Percentiles rank a stretch among this genome's conserved stretches.
Conservation (phyloP, 768 basidiomycete species). For the Xanthoconium stramineum region DNA sequence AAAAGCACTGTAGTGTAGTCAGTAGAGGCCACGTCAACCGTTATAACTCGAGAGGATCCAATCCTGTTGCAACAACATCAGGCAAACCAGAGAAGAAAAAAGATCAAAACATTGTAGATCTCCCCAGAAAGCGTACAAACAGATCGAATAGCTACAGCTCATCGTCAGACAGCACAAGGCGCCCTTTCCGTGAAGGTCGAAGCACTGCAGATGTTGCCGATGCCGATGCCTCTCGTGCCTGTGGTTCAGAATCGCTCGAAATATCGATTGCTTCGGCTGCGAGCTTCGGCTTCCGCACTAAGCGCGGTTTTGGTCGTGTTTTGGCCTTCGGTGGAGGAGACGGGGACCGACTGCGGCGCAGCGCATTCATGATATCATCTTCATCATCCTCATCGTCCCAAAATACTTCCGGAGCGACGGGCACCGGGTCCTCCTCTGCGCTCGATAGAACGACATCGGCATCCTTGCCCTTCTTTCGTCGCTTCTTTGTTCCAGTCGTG, state of each 20-base stretch:
- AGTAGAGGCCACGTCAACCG: background rate
- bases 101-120: background rate
- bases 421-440: slow-evolving; percentile 24
- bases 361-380: slow-evolving; percentile 20
- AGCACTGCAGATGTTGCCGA: slow-evolving; percentile 6
- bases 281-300: slow-evolving; percentile 36
- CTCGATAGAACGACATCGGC: slow-evolving; percentile 48
- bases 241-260: slow-evolving; percentile 22
- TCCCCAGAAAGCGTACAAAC: slow-evolving; percentile 6
- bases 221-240: background rate
- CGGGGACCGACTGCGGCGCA: slow-evolving; percentile 28
- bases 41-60: background rate
- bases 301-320: slow-evolving; percentile 37
- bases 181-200: slow-evolving; percentile 25
- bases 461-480: slow-evolving; percentile 45
- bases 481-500: slow-evolving; percentile 54
- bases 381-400: slow-evolving; percentile 24
- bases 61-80: slow-evolving; percentile 12
- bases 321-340: slow-evolving; percentile 16
- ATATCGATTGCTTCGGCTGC: slow-evolving; percentile 15
- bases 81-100: background rate
- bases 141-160: slow-evolving; percentile 24
- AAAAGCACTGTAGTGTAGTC: background rate
- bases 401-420: slow-evolving; percentile 9
- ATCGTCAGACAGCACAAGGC: slow-evolving; percentile 39